phyloP scores from a whole-genome alignment of 139 green algal genomes.

The Tetraselmis striata region DNA sequence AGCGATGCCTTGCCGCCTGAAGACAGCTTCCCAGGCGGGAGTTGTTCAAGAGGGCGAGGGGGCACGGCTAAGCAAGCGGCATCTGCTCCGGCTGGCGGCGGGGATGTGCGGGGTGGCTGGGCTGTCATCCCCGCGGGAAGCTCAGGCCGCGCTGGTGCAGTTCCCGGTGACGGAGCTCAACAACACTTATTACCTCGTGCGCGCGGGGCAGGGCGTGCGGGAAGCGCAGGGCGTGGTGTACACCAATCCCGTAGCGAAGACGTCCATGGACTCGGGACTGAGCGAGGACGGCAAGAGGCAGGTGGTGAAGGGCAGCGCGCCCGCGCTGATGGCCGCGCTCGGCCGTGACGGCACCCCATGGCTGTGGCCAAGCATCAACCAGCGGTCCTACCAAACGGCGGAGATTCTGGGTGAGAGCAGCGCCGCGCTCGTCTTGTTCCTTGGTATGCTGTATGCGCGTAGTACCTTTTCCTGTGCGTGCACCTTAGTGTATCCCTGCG shows the following conservation, averaged over 20 bases:
- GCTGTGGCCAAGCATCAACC: conserved; percentile 37
- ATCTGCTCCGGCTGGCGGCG: too few relatives aligned
- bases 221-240: conserved; percentile 43
- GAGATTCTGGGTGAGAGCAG: conserved; percentile 48
- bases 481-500: too few relatives aligned
- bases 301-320: conserved; percentile 23
- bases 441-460: too few relatives aligned
- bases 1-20: too few relatives aligned
- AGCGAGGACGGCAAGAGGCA: conserved; percentile 47
- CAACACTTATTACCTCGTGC: conserved; percentile 60
- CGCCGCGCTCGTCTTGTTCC: too few relatives aligned
- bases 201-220: conserved; percentile 54
- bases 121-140: too few relatives aligned
- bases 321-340: neutral
- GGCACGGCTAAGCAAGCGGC: too few relatives aligned
- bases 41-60: too few relatives aligned
- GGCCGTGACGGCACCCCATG: neutral
- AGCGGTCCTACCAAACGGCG: conserved; percentile 54
- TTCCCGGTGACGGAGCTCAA: conserved; percentile 46
- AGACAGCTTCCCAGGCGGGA: too few relatives aligned
- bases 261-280: conserved; percentile 41
- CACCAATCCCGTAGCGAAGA: conserved; percentile 69
- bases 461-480: neutral
- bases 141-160: conserved; percentile 42
- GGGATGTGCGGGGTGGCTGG: too few relatives aligned